Conservation (phyloP, 495 filamentous ascomycete genomes). For the Jackrogersella minutella region DNA sequence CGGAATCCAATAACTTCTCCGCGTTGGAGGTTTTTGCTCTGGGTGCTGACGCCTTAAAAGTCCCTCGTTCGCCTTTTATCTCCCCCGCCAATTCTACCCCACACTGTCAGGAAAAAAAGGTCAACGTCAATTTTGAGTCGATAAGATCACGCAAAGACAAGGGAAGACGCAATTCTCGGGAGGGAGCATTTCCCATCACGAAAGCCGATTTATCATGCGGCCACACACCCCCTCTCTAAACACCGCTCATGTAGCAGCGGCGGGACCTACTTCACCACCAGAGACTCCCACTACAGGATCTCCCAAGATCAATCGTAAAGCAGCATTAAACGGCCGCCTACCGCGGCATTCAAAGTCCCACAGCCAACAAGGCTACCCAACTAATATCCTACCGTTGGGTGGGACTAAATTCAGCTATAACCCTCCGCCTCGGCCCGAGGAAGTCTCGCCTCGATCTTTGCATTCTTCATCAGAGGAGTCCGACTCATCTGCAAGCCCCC, state of each 20-base stretch:
- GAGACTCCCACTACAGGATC: constrained; percentile 58
- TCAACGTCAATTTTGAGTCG: constrained; percentile 44
- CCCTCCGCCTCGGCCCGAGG: constrained; percentile 50
- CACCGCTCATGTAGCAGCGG: constrained; percentile 52
- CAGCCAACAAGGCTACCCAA: constrained; percentile 37
- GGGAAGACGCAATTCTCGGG: constrained; percentile 38
- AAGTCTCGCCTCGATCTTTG: constrained; percentile 61
- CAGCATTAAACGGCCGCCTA: constrained; percentile 40
- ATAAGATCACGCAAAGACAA: constrained; percentile 47
- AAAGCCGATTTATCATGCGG: constrained; percentile 53
- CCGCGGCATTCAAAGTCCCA: constrained; percentile 31
- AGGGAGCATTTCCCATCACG: constrained; percentile 38
- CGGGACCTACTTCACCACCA: constrained; percentile 61
- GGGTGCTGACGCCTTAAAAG: constrained; percentile 58
- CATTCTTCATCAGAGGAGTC: constrained; percentile 49
- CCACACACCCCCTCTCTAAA: constrained; percentile 56
- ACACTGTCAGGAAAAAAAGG: constrained; percentile 43
- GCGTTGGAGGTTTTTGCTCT: constrained; percentile 62
- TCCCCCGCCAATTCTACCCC: constrained; percentile 49
- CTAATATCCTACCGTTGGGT: constrained; percentile 51
- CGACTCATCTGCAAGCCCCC: constrained; percentile 41
- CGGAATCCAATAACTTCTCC: constrained; percentile 61
- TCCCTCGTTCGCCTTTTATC: constrained; percentile 39
- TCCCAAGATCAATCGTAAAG: constrained; percentile 51
- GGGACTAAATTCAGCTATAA: constrained; percentile 54